Percentiles rank a stretch among this genome's conserved stretches.
Conservation (phyloP, 1,284 basidiomycete species). For the Ceratobasidium sp. region DNA sequence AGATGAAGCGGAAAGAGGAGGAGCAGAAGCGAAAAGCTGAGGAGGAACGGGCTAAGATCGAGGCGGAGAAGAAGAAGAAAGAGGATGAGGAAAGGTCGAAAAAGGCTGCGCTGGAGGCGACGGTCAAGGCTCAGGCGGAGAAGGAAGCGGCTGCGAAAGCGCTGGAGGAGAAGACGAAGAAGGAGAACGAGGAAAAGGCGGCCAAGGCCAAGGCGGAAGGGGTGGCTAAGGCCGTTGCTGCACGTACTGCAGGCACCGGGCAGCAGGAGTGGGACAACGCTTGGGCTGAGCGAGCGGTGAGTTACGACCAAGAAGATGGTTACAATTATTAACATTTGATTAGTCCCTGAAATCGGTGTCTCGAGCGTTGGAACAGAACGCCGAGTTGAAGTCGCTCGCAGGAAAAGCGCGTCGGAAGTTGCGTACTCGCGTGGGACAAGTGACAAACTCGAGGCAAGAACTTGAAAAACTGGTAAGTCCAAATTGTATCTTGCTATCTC, state of each 20-base stretch:
- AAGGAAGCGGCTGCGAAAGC: conserved; percentile 58
- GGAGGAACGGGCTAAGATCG: conserved; percentile 24
- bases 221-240: conserved; percentile 60
- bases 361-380: conserved; percentile 80
- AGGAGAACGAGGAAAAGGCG: conserved; percentile 58
- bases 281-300: conserved; percentile 67
- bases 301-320: conserved; percentile 29
- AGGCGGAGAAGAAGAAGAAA: conserved; percentile 14
- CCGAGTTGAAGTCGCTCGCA: conserved; percentile 69
- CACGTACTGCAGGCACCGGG: conserved; percentile 72
- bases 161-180: conserved; percentile 57
- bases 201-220: conserved; percentile 55
- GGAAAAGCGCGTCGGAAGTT: conserved; percentile 82
- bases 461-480: conserved; percentile 79
- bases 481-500: conserved; percentile 39
- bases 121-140: conserved; percentile 62
- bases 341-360: conserved; percentile 80
- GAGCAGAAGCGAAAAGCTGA: conserved; percentile 47
- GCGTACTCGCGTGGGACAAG: conserved; percentile 91
- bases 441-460: conserved; percentile 83
- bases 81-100: conserved; percentile 42
- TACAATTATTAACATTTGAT: conserved; percentile 26
- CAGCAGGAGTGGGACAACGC: conserved; percentile 75
- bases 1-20: conserved; percentile 47
- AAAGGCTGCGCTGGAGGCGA: conserved; percentile 46